Conservation (phyloP, 176 grass and related monocot species). For the Avena sativa region DNA sequence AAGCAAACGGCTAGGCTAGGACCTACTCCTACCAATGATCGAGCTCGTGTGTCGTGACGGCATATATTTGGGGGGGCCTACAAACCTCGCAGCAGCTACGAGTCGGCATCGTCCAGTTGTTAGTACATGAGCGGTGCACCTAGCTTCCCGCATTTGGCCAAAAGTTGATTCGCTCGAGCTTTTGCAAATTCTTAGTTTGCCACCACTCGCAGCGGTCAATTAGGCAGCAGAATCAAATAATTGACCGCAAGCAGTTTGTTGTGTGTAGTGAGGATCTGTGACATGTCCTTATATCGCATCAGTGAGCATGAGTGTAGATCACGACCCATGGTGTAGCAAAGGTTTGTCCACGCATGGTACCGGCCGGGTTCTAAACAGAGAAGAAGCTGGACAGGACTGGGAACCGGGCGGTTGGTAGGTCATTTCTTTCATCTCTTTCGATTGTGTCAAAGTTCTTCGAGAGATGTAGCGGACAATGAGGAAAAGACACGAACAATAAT, state of each 20-base stretch:
- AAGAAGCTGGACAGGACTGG: background rate
- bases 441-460: background rate
- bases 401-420: background rate
- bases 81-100: background rate
- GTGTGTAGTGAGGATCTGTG: too few species aligned
- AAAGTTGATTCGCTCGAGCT: conserved; percentile 26
- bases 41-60: background rate
- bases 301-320: too few species aligned
- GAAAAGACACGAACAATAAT: background rate
- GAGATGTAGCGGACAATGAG: background rate
- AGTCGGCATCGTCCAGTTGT: conserved; percentile 35
- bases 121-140: background rate
- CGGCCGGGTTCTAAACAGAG: background rate
- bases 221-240: too few species aligned
- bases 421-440: background rate
- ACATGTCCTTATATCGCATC: too few species aligned
- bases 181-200: background rate
- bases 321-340: background rate
- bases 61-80: background rate
- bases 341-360: background rate
- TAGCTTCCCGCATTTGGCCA: background rate
- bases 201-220: background rate
- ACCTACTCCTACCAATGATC: background rate
- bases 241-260: too few species aligned
- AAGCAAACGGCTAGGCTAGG: background rate